These are phyloP conservation scores for Saccharomycopsis sp. DNA, from an alignment of 805 yeast genomes.

Conservation along the genomic window DNA sequence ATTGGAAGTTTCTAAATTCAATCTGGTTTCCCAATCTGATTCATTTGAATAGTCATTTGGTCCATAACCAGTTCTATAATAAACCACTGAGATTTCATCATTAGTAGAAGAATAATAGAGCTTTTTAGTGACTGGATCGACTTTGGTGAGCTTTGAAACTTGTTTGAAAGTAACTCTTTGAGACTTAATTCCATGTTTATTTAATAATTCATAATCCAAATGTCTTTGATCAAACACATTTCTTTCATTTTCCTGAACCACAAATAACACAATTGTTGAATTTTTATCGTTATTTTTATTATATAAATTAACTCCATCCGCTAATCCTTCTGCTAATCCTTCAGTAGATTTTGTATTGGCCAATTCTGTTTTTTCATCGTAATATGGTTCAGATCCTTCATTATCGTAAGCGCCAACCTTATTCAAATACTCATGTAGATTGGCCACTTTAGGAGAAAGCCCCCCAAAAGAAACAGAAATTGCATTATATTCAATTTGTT, in stretches of 20 bases:
- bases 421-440: constrained; percentile 61
- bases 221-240: constrained; percentile 88
- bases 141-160: constrained; percentile 33
- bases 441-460: constrained; percentile 67
- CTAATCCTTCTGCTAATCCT: constrained; percentile 58
- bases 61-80: constrained; percentile 82
- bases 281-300: constrained; percentile 22
- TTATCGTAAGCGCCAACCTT: constrained; percentile 42
- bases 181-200: constrained; percentile 45
- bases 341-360: constrained; percentile 60
- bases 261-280: constrained; percentile 53
- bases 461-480: constrained; percentile 95
- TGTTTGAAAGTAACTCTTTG: constrained; percentile 60
- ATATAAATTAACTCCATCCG: constrained; percentile 54
- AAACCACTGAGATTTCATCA: constrained; percentile 77
- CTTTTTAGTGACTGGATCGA: constrained; percentile 32
- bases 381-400: constrained; percentile 31
- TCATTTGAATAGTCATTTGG: constrained; percentile 67
- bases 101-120: constrained; percentile 43
- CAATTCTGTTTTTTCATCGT: constrained; percentile 33
- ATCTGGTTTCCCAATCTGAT: constrained; percentile 69
- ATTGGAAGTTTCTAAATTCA: constrained; percentile 54
- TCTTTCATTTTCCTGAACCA: constrained; percentile 78
- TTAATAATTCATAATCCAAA: constrained; percentile 60
- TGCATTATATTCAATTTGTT: constrained; percentile 95